Evolutionary conservation across 352 stramenopile species (phyloP).

Genomic region (Thalassiosira oceanica): DNA sequence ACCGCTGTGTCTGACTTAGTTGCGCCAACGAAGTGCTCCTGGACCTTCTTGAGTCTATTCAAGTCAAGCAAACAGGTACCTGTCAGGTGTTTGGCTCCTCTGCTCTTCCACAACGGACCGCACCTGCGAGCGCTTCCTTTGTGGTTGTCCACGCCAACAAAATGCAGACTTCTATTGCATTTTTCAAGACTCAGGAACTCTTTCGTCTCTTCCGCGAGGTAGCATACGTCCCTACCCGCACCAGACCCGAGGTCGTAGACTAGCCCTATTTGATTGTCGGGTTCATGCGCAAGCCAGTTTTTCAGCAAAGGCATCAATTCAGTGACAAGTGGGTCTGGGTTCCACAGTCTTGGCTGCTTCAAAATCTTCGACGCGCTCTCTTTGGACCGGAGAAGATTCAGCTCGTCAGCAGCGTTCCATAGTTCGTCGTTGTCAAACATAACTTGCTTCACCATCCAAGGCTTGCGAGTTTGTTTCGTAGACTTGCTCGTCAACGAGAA

Average conservation of each 20-base stretch:
- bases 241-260: conserved; percentile 75
- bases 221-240: conserved; percentile 69
- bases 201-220: conserved; percentile 70
- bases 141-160: conserved; percentile 70
- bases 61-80: conserved; percentile 42
- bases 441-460: conserved; percentile 66
- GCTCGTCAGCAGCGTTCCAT: conserved; percentile 32
- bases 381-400: conserved; percentile 9
- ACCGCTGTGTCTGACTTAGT: too few species aligned
- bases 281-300: conserved; percentile 8
- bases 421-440: conserved; percentile 47
- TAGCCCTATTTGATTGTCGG: conserved; percentile 2
- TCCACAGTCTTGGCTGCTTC: conserved; percentile 59
- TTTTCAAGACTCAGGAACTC: conserved; percentile 12
- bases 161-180: conserved; percentile 20
- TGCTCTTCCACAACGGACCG: conserved; percentile 53
- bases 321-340: conserved; percentile 71
- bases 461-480: conserved; percentile 57
- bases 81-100: conserved; percentile 42
- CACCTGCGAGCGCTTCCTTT: conserved; percentile 51
- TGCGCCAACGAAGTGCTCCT: conserved; percentile 18
- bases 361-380: conserved; percentile 4
- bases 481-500: conserved; percentile 39
- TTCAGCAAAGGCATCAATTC: conserved; percentile 54
- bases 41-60: conserved; percentile 38